Percentiles rank a stretch among this genome's conserved stretches.
These are phyloP conservation scores for Calvatia gigantea DNA, from an alignment of 768 basidiomycete genomes.

Conservation along the genomic window DNA sequence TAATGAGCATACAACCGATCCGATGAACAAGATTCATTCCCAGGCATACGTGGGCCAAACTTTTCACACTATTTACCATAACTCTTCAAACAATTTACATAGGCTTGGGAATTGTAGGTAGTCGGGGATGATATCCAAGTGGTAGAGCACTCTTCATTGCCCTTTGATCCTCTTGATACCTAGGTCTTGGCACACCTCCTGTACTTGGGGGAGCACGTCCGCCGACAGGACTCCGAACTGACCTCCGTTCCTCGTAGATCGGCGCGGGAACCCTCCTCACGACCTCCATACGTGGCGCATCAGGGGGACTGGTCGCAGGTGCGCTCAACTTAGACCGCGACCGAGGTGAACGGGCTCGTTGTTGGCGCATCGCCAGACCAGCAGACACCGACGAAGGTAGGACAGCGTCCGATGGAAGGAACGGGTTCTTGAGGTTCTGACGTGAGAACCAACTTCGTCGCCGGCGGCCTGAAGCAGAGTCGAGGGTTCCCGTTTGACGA, in stretches of 20 bases:
- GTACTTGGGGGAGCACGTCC: not conserved
- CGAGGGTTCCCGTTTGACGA: slow-evolving; percentile 23
- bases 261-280: slow-evolving; percentile 1
- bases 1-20: too few relatives aligned
- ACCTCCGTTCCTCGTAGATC: slow-evolving; percentile 1
- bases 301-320: slow-evolving; percentile 16
- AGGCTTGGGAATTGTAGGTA: not conserved
- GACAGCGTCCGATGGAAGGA: slow-evolving; percentile 30
- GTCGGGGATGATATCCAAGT: not conserved
- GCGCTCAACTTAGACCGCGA: slow-evolving; percentile 15
- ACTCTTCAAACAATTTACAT: not conserved
- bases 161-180: not conserved
- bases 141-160: slow-evolving; percentile 2
- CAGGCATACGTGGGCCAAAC: not conserved
- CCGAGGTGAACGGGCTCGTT: not conserved
- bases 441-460: slow-evolving; percentile 27
- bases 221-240: not conserved
- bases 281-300: not conserved
- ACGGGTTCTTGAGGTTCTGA: slow-evolving; percentile 31
- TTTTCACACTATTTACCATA: not conserved
- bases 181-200: not conserved
- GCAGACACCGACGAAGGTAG: slow-evolving; percentile 16
- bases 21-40: not conserved
- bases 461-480: slow-evolving; percentile 26
- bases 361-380: slow-evolving; percentile 16